Evolutionary conservation across 805 yeast species (phyloP).

Genomic region (Debaryomyces maramus): DNA sequence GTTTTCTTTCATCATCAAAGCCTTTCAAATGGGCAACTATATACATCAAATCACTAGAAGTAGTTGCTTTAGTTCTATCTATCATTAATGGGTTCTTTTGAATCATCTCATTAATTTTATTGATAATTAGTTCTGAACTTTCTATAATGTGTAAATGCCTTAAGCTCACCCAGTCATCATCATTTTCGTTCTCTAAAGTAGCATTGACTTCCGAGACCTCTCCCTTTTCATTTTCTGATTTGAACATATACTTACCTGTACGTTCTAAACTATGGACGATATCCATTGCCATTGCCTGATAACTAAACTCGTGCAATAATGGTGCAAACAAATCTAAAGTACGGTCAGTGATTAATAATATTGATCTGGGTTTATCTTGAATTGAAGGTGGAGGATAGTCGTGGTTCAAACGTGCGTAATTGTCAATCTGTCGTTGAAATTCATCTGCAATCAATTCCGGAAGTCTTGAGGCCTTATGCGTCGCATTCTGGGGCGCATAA

Average conservation of each 20-base stretch:
- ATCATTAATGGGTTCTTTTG: constrained; percentile 74
- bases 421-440: constrained; percentile 71
- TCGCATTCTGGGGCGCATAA: constrained; percentile 52
- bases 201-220: constrained; percentile 32
- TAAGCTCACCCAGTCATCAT: constrained; percentile 69
- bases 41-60: constrained; percentile 69
- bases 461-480: constrained; percentile 55
- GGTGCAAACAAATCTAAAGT: constrained; percentile 83
- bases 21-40: constrained; percentile 71
- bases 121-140: constrained; percentile 60
- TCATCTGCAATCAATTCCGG: constrained; percentile 70
- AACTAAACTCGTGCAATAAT: constrained; percentile 82
- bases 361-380: constrained; percentile 62
- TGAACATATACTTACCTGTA: constrained; percentile 49
- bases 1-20: constrained; percentile 64
- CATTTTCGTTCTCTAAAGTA: constrained; percentile 57
- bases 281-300: constrained; percentile 91
- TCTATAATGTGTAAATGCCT: constrained; percentile 77
- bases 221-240: constrained; percentile 54
- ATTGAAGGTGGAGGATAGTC: constrained; percentile 60
- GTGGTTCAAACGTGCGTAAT: constrained; percentile 67
- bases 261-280: constrained; percentile 46
- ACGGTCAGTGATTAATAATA: constrained; percentile 78
- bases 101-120: constrained; percentile 62
- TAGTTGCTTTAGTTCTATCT: constrained; percentile 62